These are phyloP conservation scores for Fusarium stilboides DNA, from an alignment of 2,329 filamentous ascomycete species.

Conservation along the genomic window DNA sequence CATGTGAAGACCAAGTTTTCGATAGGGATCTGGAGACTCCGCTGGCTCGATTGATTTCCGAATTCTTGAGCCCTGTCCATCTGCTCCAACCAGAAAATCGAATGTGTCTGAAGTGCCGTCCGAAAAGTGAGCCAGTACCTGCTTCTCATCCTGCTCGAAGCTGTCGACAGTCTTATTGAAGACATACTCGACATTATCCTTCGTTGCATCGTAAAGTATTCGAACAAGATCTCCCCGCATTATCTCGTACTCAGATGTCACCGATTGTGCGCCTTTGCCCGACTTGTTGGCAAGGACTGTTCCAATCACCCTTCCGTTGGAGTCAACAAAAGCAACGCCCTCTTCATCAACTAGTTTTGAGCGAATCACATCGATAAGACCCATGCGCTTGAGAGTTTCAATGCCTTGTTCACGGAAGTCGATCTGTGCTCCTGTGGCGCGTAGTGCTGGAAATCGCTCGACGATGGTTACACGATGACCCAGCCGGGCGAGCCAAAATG, in stretches of 20 bases:
- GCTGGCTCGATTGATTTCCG: constrained; percentile 20
- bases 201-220: constrained; percentile 56
- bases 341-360: constrained; percentile 26
- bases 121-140: constrained; percentile 26
- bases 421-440: constrained; percentile 34
- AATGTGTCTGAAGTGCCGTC: constrained; percentile 24
- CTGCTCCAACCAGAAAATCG: constrained; percentile 33
- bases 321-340: constrained; percentile 21
- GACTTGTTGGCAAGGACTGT: constrained; percentile 35
- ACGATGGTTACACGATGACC: constrained; percentile 57
- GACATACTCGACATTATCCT: constrained; percentile 9
- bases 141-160: constrained; percentile 35
- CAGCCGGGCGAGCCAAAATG: constrained; percentile 51
- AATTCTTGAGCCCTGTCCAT: constrained; percentile 34
- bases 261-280: constrained; percentile 49
- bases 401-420: constrained; percentile 38
- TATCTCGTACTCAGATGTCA: constrained; percentile 68
- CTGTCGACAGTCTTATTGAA: constrained; percentile 28
- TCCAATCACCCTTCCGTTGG: constrained; percentile 8
- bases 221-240: constrained; percentile 66
- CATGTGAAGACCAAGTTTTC: constrained; percentile 44
- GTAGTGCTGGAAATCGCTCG: constrained; percentile 52
- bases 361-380: constrained; percentile 6
- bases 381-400: constrained; percentile 26
- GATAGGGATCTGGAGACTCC: constrained; percentile 13